Evolutionary conservation across 2,329 filamentous ascomycete genomes (phyloP).

Genomic region (Bipolaris zeicola): DNA sequence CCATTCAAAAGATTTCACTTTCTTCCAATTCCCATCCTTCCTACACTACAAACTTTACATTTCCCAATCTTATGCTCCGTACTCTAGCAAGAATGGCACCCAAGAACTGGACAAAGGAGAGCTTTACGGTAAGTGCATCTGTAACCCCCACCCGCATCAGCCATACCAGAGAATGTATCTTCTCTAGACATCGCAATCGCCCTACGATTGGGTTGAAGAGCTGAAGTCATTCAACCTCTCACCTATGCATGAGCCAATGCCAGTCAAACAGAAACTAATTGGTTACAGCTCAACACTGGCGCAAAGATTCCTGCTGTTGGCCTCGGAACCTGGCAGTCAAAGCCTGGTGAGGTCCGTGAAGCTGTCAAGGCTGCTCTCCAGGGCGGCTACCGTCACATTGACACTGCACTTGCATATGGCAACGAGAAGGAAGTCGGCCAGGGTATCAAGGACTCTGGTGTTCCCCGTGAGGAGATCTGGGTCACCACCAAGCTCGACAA

Average conservation of each 20-base stretch:
- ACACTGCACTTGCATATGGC: constrained; percentile 77
- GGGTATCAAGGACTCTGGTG: constrained; percentile 69
- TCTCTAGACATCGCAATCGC: not conserved
- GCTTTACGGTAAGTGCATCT: constrained; percentile 23
- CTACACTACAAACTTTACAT: constrained; percentile 10
- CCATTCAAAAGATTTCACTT: constrained; percentile 11
- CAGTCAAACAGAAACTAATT: constrained; percentile 4
- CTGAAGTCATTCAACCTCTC: not conserved
- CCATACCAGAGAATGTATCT: not conserved
- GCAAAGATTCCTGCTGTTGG: constrained; percentile 78
- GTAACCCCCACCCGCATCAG: not conserved
- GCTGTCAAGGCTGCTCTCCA: constrained; percentile 74
- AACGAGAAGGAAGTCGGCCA: constrained; percentile 77
- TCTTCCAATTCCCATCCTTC: constrained; percentile 8
- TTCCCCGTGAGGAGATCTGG: constrained; percentile 71
- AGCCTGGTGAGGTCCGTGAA: constrained; percentile 68
- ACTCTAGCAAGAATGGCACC: constrained; percentile 39
- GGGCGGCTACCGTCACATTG: constrained; percentile 75
- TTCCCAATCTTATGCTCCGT: constrained; percentile 27
- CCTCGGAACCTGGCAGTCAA: constrained; percentile 79
- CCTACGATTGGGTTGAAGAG: not conserved
- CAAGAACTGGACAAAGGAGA: constrained; percentile 48
- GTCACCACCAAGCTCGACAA: constrained; percentile 86
- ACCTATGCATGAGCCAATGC: not conserved
- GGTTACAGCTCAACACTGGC: constrained; percentile 56